phyloP scores from a whole-genome alignment of 179 eudicot genomes.

The Carnegiea gigantea region DNA sequence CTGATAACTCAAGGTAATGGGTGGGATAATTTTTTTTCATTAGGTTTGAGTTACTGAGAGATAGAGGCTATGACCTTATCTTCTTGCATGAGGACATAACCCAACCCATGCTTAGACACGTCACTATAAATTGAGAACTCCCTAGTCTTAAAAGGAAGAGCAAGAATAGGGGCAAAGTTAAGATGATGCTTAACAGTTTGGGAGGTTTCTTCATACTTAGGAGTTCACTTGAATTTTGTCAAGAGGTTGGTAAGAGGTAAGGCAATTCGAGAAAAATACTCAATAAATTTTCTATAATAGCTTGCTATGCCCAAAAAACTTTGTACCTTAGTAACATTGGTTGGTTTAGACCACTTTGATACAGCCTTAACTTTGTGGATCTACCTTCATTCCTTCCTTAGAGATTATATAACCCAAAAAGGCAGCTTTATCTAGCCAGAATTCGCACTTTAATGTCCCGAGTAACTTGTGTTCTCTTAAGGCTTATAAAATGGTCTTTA shows the following conservation, averaged over 20 bases:
- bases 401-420: neutral
- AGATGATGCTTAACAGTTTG: neutral
- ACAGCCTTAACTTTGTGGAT: neutral
- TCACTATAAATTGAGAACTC: neutral
- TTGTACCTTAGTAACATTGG: neutral
- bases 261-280: neutral
- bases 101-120: neutral
- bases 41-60: neutral
- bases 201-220: neutral
- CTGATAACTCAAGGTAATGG: too few relatives aligned
- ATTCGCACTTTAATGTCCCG: neutral
- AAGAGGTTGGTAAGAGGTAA: neutral
- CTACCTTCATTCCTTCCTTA: neutral
- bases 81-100: neutral
- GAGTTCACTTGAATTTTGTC: neutral
- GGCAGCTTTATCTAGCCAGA: neutral
- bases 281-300: neutral
- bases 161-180: neutral
- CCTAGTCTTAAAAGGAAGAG: neutral
- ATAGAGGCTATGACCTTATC: neutral
- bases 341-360: neutral
- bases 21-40: neutral
- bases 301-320: neutral
- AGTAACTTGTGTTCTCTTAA: neutral
- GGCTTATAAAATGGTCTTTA: neutral